Conservation (phyloP, 2,329 filamentous ascomycete genomes). For the Decorospora gaudefroyi region DNA sequence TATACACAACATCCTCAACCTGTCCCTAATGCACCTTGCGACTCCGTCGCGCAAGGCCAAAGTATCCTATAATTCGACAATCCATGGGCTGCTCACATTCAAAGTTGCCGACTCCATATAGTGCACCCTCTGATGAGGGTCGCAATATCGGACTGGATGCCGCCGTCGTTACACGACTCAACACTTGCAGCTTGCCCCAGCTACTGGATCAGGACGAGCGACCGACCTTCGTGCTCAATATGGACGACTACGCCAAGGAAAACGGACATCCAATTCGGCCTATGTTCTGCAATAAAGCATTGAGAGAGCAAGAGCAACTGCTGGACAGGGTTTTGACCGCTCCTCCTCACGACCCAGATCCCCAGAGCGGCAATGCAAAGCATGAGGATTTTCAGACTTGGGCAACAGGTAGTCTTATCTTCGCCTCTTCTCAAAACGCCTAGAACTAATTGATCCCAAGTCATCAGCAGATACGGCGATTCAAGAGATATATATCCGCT, state of each 20-base stretch:
- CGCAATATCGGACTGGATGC: constrained; percentile 11
- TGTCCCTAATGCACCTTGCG: constrained; percentile 5
- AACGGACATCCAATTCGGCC: constrained; percentile 25
- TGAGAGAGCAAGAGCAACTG: constrained; percentile 36
- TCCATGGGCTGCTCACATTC: constrained; percentile 12
- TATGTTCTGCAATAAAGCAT: constrained; percentile 39
- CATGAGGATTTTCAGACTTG: constrained; percentile 50
- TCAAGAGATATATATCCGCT: constrained; percentile 54
- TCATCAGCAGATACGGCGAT: constrained; percentile 52
- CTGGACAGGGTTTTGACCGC: constrained; percentile 31
- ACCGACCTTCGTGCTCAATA: constrained; percentile 41
- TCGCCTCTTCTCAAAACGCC: too few species aligned
- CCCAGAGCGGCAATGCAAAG: constrained; percentile 11
- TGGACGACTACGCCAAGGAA: constrained; percentile 32
- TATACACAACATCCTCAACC: background rate
- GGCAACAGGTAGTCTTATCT: too few species aligned
- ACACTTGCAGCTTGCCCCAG: constrained; percentile 33
- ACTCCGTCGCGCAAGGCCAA: background rate
- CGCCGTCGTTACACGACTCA: constrained; percentile 29
- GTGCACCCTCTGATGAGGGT: constrained; percentile 2
- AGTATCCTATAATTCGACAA: background rate
- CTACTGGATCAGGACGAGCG: constrained; percentile 41
- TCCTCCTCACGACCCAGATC: background rate
- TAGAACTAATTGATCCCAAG: too few species aligned
- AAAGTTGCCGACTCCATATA: constrained; percentile 3